phyloP scores from a whole-genome alignment of 1,284 basidiomycete species.

The Ustilago nuda region DNA sequence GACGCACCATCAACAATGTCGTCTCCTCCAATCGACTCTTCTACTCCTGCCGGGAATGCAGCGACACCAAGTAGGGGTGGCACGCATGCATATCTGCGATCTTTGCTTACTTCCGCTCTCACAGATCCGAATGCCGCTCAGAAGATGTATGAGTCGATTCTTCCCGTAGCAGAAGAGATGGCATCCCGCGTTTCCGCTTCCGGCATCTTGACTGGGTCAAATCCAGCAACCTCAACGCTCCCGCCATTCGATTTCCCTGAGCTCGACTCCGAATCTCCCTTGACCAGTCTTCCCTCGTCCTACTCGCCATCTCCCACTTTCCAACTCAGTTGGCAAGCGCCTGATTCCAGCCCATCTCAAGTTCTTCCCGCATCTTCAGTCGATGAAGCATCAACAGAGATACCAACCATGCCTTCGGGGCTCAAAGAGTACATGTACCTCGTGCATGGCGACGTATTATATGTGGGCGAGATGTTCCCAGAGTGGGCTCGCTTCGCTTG shows the following conservation, averaged over 20 bases:
- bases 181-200: background rate
- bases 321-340: background rate
- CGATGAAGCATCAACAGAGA: background rate
- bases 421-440: background rate
- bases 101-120: background rate
- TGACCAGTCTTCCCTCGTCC: background rate
- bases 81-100: background rate
- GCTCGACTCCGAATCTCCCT: background rate
- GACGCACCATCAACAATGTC: background rate
- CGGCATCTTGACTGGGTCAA: background rate
- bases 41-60: background rate
- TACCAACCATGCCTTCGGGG: background rate
- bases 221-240: background rate
- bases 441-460: background rate
- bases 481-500: background rate
- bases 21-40: background rate
- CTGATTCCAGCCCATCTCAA: background rate
- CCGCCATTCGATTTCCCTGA: background rate
- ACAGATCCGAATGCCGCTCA: background rate
- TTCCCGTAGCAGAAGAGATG: background rate
- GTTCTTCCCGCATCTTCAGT: background rate
- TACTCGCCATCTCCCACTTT: background rate
- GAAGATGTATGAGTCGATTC: background rate
- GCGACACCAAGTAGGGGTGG: background rate
- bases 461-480: background rate